A percentile compares a stretch with the other conserved stretches of the same genome.
phyloP scores from a whole-genome alignment of 73 alveolate genomes.

The Paramecium sonneborni region DNA sequence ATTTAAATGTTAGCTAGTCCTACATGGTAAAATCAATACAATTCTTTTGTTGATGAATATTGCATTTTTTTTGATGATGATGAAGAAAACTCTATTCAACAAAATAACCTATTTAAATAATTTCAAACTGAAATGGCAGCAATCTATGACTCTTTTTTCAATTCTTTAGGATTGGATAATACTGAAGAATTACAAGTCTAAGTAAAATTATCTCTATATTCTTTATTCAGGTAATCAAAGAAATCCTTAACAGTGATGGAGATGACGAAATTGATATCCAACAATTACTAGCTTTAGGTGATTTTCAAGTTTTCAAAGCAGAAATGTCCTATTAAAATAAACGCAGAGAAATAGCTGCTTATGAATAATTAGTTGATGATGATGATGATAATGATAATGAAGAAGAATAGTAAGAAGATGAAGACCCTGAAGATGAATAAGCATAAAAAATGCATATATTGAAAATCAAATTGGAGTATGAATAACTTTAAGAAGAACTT shows the following conservation, averaged over 20 bases:
- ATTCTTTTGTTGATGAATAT: constrained; percentile 29
- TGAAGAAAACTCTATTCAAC: constrained; percentile 4
- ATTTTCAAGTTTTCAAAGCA: constrained; percentile 30
- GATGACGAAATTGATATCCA: background rate
- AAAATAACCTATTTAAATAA: background rate
- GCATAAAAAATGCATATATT: background rate
- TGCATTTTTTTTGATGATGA: constrained; percentile 20
- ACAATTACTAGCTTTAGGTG: constrained; percentile 31
- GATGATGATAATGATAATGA: constrained; percentile 11
- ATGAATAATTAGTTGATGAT: constrained; percentile 15
- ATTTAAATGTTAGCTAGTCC: constrained; percentile 39
- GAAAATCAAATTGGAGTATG: constrained; percentile 17
- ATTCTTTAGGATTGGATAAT: constrained; percentile 8
- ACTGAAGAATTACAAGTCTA: background rate
- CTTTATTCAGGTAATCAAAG: background rate
- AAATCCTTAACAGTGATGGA: background rate
- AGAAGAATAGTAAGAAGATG: background rate
- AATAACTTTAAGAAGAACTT: constrained; percentile 25
- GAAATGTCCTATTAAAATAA: constrained; percentile 47
- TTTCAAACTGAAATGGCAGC: constrained; percentile 32
- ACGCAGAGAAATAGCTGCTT: constrained; percentile 7
- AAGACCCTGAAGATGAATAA: background rate
- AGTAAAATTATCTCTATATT: background rate
- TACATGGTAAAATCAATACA: background rate
- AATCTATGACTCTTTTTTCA: background rate